Base-by-base conservation (phyloP, 2,329 filamentous ascomycete genomes). In the Fusarium continuum region DNA sequence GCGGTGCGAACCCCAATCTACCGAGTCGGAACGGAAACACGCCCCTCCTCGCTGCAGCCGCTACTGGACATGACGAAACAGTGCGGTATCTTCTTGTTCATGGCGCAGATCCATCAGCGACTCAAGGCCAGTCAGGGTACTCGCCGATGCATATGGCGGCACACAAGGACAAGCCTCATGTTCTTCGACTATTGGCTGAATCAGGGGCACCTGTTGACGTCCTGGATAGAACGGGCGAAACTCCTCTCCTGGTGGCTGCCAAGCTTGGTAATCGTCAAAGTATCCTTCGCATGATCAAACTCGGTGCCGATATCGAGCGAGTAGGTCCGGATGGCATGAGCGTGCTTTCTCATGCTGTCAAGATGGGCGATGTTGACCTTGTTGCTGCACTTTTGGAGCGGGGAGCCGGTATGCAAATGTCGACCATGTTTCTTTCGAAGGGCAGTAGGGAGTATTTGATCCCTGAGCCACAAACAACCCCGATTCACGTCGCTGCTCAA, bases 71-170 rank as follows among this genome's bases (percentile, higher is more conserved):
- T 14, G 68, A 71, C 20, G 69, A 71, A 55, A 71, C 69, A 17
- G 60, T 71, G n/a, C 65, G 69, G 20, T 71, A 71, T 48, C 68
- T 71, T 20, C 46, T 71, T 22, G 68, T 58, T 11, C 63, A 71
- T 32, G 68, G 69, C 3, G 69, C 69, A 13, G 66, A 71, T 35
- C 62, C 66, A 22, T 61, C 69, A 7, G 54, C 51, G 11, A 56
- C 50, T 8, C 66, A 67, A 34, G 56, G 61, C 14, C 60, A 65
- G 22, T 71, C 66, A 22, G 69, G 69, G 14, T 71, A 71, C 25
- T 65, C 69, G 23, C 59, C 69, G 10, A 70, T 71, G 66, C 69
- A 71, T 26, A 71, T 71, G 69, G 69, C 69, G 13, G 69, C 69
- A 7, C 69, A 71, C 46, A 71, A 70, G 39, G 58, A 71, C 48